Conservation (phyloP, 2,329 filamentous ascomycete species). For the Sclerotinia spermophila region DNA sequence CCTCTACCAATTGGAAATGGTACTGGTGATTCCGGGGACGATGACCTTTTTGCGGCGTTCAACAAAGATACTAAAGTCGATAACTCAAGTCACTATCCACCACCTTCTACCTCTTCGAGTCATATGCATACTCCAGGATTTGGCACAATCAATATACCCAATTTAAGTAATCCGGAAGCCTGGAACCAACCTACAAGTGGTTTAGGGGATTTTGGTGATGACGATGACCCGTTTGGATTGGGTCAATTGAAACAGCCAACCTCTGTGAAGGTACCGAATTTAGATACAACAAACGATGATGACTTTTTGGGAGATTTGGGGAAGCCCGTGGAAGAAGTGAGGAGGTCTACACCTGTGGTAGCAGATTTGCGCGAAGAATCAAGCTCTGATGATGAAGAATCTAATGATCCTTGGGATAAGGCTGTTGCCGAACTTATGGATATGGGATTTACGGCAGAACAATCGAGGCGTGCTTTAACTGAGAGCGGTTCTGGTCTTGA, state of each 20-base stretch:
- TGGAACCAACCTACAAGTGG: conserved; percentile 42
- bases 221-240: conserved; percentile 87
- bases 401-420: conserved; percentile 65
- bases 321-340: conserved; percentile 62
- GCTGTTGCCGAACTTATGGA: conserved; percentile 87
- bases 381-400: conserved; percentile 26
- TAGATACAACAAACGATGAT: conserved; percentile 50
- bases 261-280: conserved; percentile 32
- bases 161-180: conserved; percentile 52
- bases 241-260: conserved; percentile 49
- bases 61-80: conserved; percentile 64
- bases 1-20: conserved; percentile 41
- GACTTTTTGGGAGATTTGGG: conserved; percentile 64
- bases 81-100: conserved; percentile 62
- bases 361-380: conserved; percentile 28
- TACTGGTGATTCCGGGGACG: conserved; percentile 44
- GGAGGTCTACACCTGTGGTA: conserved; percentile 41
- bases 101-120: conserved; percentile 43
- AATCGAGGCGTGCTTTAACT: conserved; percentile 73
- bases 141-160: conserved; percentile 40
- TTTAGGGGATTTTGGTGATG: conserved; percentile 45
- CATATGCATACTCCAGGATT: conserved; percentile 44
- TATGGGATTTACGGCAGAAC: conserved; percentile 87
- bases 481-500: conserved; percentile 77
- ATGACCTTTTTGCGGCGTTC: conserved; percentile 66